Evolutionary conservation across 2,329 filamentous ascomycete genomes (phyloP), one percentile per base, ranked within the genome.

Genomic region (Westerdykella ornata): DNA sequence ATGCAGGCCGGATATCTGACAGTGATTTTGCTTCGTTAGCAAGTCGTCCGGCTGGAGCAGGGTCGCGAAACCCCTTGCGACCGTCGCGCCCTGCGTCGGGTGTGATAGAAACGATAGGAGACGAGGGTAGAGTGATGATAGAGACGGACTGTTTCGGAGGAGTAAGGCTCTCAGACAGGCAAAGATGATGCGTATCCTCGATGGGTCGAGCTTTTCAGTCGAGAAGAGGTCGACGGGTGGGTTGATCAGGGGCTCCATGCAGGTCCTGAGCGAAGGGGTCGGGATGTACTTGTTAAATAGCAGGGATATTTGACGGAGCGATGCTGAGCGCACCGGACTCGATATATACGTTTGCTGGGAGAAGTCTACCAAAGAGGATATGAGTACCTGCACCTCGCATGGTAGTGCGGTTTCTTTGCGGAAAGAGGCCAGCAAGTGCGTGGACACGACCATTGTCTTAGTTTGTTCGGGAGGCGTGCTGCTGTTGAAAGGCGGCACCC

Each of bases 21-120:
- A 81, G 46, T 78, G 74, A 51, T 84, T 84, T 29, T 72, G 64
- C 45, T 76, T 72, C 11, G 71, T 78, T 28, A 84, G 64, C 16
- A 84, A 66, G 46, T 81, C 77, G 49, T 82, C 78, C 2, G 77
- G 72, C 18, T 76, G 69, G 4, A 84, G 70, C 3, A 84, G 70
- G 7, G 75, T 74, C 12, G 72, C 63, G 52, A 84, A 84, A 18
- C 76, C 73, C 36, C 72, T 72, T 1, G 80, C 76, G 28, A 77
- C 70, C 11, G 66, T 68, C 31, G 63, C 66, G 37, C 77, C 77
- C 32, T 73, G 72, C 35, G 57, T 54, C n/a, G 65, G 55, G 47
- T 72, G 67, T 2, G 72, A 62, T 3, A 82, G 70, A 3, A 71
- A 68, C 3, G 68, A 68, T 5, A 82, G 65, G 2, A 81, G 58